Evolutionary conservation across 208 protist genomes (phyloP).

Genomic region (Endotrypanum monterogeii): DNA sequence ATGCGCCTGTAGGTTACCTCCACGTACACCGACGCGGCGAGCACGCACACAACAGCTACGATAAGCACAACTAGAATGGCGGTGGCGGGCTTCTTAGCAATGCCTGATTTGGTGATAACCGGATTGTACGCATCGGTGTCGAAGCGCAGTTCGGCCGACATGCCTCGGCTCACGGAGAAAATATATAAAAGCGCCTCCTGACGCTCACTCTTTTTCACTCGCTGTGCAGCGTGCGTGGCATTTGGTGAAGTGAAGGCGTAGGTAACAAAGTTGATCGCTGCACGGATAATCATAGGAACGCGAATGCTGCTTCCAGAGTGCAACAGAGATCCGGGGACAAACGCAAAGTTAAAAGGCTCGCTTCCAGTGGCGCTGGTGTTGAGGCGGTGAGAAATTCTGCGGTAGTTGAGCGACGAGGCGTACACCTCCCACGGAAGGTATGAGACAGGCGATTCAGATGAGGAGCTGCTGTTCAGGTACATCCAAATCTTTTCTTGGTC

Average conservation of each 20-base stretch:
- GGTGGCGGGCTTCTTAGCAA: constrained; percentile 51
- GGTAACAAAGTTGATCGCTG: constrained; percentile 63
- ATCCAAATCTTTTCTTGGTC: constrained; percentile 61
- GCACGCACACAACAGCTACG: constrained; percentile 49
- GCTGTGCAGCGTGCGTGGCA: constrained; percentile 27
- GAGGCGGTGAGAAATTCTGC: constrained; percentile 38
- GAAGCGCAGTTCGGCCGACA: constrained; percentile 62
- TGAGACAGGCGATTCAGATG: background rate
- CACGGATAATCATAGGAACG: constrained; percentile 55
- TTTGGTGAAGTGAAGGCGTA: constrained; percentile 29
- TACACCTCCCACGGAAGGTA: constrained; percentile 68
- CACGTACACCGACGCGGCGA: constrained; percentile 58
- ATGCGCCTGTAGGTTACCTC: constrained; percentile 73
- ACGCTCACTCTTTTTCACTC: constrained; percentile 41
- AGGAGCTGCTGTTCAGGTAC: constrained; percentile 16
- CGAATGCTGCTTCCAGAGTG: constrained; percentile 64
- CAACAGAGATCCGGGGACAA: constrained; percentile 80
- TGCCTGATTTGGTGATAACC: constrained; percentile 21
- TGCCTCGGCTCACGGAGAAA: constrained; percentile 62
- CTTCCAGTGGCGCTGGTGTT: constrained; percentile 1
- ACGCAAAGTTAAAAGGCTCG: constrained; percentile 80
- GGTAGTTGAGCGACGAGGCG: constrained; percentile 78
- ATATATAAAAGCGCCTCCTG: constrained; percentile 63
- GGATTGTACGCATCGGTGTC: constrained; percentile 59
- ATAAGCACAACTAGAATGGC: constrained; percentile 68